Base-by-base conservation (phyloP, 345 rosid genomes). In the Brassica cretica region DNA sequence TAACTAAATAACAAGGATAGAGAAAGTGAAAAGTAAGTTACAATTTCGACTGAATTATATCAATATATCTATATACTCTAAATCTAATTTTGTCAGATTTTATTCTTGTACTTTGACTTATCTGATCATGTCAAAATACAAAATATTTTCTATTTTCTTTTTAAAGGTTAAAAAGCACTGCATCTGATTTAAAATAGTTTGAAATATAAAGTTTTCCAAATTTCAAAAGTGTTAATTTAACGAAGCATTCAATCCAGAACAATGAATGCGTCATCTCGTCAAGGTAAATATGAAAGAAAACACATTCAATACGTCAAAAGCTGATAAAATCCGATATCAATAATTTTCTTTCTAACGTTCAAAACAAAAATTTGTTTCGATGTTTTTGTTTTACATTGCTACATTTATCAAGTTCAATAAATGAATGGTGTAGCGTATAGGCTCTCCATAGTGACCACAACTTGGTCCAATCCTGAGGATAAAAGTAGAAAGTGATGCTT, bases 401-500 rank as follows among this genome's bases (percentile, higher is more conserved):
- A n/a, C 63, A 8, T 41, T 5, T 27, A 44, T 44, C 63, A 61
- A 62, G 24, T 60, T 66, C 51, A 59, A 25, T 73, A 24, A 44
- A 46, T 59, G 30, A 67, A 67, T 46, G 16, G 53, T 59, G 35
- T 18, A 71, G 67, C 46, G 49, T 29, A 30, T 46, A 61, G 74
- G 69, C 64, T 72, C 14, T 11, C 29, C 32, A 58, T 71, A 5
- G 67, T 56, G 75, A 71, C 73, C 76, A 74, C 72, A 55, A 19
- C 49, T 64, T 62, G 71, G 78, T 74, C 25, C 21, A 53, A 16
- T 19, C 62, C 11, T 63, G 59, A 68, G 61, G 75, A 74, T 74
- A 69, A 67, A 30, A 5, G 41, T 64, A 29, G 79, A 80, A 55
- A 64, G 72, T 30, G 79, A 80, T 80, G 79, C 76, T 64, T 75